Base-by-base conservation (phyloP, 371 early-diverging fungal genomes). In the Syncephalastrum racemosum region DNA sequence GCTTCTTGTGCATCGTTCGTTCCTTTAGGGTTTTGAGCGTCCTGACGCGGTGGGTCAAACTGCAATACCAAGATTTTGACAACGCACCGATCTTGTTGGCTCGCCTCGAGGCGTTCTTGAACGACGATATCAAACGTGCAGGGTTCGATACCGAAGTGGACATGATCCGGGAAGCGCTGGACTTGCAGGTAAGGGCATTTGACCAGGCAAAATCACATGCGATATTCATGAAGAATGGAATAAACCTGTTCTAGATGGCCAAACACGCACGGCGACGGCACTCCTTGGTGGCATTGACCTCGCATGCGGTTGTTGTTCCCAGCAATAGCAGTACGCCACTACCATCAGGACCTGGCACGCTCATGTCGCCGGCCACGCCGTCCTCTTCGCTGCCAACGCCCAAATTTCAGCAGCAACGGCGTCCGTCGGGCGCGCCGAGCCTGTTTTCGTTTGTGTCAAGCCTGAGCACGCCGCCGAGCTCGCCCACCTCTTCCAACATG, bases 1-100 rank as follows among this genome's bases (percentile, higher is more conserved):
- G 15, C 13, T 27, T 57, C 3, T 39, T 24, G 20, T 24, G 0
- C 8, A n/a, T 27, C 14, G 20, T n/a, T 15, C 15, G 44, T 36
- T 25, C 46, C 7, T 46, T 16, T 62, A 90, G 85, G 53, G 81
- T 88, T 8, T 63, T 90, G 1, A 76, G 80, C 47, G 83, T 86
- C 1, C 58, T 90, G 39, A 60, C 70, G 13, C 73, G 89, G 19
- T 90, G 90, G 90, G 73, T 88, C 23, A 79, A 79, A 53, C 50
- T 89, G 12, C 86, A 85, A 44, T 84, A 72, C 56, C 79, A 84
- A 54, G 85, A 86, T 49, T 87, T 89, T 59, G 70, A 68, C 4
- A 60, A 55, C 12, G 77, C 83, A 47, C 61, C 66, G 0, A 54
- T 62, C 4, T 62, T 89, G 5, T 64, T 71, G 36, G 55, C 60